Percentiles rank a stretch among this genome's conserved stretches.
phyloP scores from a whole-genome alignment of 73 alveolate genomes.

The Paramecium tetraurelia region DNA sequence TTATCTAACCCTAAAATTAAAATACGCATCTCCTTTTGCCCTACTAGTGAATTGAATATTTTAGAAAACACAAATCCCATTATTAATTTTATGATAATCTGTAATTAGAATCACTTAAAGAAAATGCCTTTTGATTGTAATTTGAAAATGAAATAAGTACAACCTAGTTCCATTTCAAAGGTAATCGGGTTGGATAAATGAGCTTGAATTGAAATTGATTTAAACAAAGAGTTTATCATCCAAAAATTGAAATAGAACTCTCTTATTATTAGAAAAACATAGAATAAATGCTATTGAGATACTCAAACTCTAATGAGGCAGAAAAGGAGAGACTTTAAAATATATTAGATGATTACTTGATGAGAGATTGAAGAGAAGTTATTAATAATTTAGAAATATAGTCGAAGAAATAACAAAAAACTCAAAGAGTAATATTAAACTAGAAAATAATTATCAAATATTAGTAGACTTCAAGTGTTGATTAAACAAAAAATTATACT shows the following conservation, averaged over 20 bases:
- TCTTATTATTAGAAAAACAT: neutral
- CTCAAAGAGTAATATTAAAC: too few species aligned
- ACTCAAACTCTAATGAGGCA: neutral
- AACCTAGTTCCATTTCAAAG: neutral
- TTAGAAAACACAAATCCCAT: slow-evolving; percentile 86
- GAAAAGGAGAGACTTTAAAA: neutral
- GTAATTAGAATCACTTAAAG: too few species aligned
- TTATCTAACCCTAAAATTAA: slow-evolving; percentile 83
- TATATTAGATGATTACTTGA: neutral
- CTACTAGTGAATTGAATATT: slow-evolving; percentile 74
- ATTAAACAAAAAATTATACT: neutral
- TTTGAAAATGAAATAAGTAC: neutral
- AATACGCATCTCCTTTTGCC: slow-evolving; percentile 76
- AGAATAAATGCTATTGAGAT: neutral
- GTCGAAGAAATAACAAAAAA: neutral
- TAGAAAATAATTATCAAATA: too few species aligned
- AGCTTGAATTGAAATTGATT: neutral
- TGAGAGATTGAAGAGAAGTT: neutral
- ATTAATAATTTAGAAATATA: neutral
- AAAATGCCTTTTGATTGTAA: neutral
- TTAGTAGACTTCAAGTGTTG: neutral
- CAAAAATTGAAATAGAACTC: neutral
- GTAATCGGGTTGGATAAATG: neutral
- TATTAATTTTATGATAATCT: neutral
- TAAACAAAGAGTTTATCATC: neutral